Percentiles rank a stretch among this genome's conserved stretches.
These are phyloP conservation scores for Eimeria praecox DNA, from an alignment of 169 alveolate species.

Conservation along the genomic window DNA sequence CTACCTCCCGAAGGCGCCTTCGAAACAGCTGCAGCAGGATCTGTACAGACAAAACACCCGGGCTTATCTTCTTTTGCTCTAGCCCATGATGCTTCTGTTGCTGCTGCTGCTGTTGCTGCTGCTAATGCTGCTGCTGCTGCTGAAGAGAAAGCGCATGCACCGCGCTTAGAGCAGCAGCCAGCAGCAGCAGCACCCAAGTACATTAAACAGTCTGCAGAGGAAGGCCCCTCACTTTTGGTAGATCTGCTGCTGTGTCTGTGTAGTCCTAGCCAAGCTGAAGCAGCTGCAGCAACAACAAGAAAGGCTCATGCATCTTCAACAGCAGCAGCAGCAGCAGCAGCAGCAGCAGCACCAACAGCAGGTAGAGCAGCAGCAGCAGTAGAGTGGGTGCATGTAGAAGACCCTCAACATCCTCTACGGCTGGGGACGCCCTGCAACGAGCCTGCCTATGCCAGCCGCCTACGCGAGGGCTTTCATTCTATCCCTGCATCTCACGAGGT, in stretches of 20 bases:
- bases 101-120: background rate
- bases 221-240: background rate
- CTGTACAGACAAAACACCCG: background rate
- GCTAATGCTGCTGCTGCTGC: background rate
- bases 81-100: background rate
- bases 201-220: background rate
- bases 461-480: conserved; percentile 19
- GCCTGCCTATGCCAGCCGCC: conserved; percentile 55
- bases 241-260: conserved; percentile 38
- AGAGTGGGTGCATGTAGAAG: conserved; percentile 52
- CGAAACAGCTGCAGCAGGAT: background rate
- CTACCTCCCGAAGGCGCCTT: background rate
- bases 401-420: conserved; percentile 77
- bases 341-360: conserved; percentile 21
- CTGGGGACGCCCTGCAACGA: conserved; percentile 71
- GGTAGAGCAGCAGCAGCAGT: background rate
- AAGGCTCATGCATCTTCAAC: background rate
- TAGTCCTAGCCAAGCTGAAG: background rate
- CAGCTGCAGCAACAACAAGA: background rate
- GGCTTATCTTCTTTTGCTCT: background rate
- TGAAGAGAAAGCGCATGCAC: background rate
- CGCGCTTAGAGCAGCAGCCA: background rate
- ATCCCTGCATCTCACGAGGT: conserved; percentile 76
- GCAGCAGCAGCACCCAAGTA: background rate
- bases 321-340: conserved; percentile 5